A percentile compares a stretch with the other conserved stretches of the same genome.
Conservation (phyloP, 2,329 filamentous ascomycete genomes). For the Fusarium agapanthi region DNA sequence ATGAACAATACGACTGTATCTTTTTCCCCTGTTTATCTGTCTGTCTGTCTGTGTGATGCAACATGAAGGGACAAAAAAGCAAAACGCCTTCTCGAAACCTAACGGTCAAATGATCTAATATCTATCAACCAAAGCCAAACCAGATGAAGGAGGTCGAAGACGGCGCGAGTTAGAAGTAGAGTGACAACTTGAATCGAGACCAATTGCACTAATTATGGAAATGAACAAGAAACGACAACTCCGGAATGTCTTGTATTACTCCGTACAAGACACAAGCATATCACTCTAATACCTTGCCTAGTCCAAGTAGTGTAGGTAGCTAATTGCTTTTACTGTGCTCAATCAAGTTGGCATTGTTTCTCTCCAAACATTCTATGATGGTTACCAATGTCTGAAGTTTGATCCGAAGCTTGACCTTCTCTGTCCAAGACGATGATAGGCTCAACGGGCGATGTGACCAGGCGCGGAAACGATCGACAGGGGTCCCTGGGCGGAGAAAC, state of each 20-base stretch:
- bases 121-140: neutral
- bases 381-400: neutral
- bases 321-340: neutral
- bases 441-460: constrained; percentile 20
- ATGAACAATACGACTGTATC: neutral
- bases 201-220: constrained; percentile 10
- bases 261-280: neutral
- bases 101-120: neutral
- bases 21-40: neutral
- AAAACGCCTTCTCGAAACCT: constrained; percentile 8
- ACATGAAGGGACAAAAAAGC: constrained; percentile 16
- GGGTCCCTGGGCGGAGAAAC: constrained; percentile 35
- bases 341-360: constrained; percentile 1
- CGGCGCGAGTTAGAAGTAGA: neutral
- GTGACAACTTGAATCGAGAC: neutral
- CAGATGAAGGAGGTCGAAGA: neutral
- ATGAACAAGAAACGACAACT: neutral
- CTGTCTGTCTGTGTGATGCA: neutral
- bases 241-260: constrained; percentile 1
- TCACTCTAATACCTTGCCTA: neutral
- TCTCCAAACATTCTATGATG: neutral
- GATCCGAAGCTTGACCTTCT: constrained; percentile 19
- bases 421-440: constrained; percentile 15
- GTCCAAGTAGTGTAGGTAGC: neutral
- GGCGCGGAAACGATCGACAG: constrained; percentile 32